Evolutionary conservation across 2,329 filamentous ascomycete genomes (phyloP).

Genomic region (Exophiala aquamarina): DNA sequence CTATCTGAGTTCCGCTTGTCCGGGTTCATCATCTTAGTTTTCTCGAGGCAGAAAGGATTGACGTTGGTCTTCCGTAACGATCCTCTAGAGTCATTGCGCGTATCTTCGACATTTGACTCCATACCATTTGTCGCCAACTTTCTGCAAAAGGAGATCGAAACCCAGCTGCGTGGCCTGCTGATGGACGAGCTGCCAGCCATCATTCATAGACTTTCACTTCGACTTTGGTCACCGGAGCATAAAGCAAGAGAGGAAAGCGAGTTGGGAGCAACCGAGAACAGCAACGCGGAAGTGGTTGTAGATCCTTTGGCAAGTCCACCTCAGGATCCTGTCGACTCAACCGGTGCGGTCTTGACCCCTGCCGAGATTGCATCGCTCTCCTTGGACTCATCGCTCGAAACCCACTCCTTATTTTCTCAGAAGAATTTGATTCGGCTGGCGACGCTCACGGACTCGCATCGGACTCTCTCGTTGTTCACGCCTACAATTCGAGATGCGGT

Average conservation of each 20-base stretch:
- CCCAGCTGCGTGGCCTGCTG: slow-evolving; percentile 85
- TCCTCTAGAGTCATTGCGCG: slow-evolving; percentile 94
- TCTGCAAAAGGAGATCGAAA: slow-evolving; percentile 92
- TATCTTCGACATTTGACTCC: slow-evolving; percentile 97
- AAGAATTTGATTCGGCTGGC: slow-evolving; percentile 86
- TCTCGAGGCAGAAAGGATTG: slow-evolving; percentile 94
- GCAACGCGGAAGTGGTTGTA: slow-evolving; percentile 61
- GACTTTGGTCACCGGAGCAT: slow-evolving; percentile 88
- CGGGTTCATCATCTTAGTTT: slow-evolving; percentile 95
- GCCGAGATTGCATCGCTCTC: slow-evolving; percentile 74
- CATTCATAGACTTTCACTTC: slow-evolving; percentile 86
- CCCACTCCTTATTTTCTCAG: slow-evolving; percentile 89
- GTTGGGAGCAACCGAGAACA: slow-evolving; percentile 50
- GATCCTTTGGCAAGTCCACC: slow-evolving; percentile 82
- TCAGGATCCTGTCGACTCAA: slow-evolving; percentile 76
- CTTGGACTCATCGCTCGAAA: slow-evolving; percentile 75
- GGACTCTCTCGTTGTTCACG: slow-evolving; percentile 87
- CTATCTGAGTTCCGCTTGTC: slow-evolving; percentile 93
- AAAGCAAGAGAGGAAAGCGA: slow-evolving; percentile 64
- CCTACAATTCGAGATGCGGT: slow-evolving; percentile 87
- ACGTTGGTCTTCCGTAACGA: slow-evolving; percentile 98
- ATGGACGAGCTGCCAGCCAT: slow-evolving; percentile 98
- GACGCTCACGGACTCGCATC: slow-evolving; percentile 80
- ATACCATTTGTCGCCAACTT: slow-evolving; percentile 98
- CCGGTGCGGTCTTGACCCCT: slow-evolving; percentile 74